These are phyloP conservation scores for Aspergillus piperis DNA, from an alignment of 2,329 filamentous ascomycete genomes.

Conservation along the genomic window DNA sequence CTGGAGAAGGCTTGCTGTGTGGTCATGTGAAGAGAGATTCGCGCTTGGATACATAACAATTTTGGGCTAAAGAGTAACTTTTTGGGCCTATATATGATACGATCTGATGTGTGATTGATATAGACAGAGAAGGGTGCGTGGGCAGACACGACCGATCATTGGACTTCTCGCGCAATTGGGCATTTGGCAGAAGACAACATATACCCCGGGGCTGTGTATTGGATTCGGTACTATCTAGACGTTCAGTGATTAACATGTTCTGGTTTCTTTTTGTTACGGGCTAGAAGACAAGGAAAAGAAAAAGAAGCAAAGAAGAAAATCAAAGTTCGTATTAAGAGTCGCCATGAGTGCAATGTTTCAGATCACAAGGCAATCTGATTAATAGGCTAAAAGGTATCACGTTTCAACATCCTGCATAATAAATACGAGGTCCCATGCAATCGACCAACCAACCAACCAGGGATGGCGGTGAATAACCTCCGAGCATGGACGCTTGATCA, in stretches of 20 bases:
- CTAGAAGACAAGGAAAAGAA: background rate
- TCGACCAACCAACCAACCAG: background rate
- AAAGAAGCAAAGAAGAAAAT: background rate
- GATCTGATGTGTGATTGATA: background rate
- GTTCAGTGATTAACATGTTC: conserved; percentile 1
- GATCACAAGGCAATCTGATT: background rate
- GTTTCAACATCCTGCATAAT: background rate
- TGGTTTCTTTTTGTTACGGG: background rate
- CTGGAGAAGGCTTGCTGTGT: conserved; percentile 70
- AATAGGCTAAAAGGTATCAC: background rate
- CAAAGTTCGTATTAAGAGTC: background rate
- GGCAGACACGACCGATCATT: background rate
- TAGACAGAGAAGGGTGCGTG: background rate
- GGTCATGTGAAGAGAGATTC: conserved; percentile 62
- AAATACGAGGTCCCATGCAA: background rate
- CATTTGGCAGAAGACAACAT: background rate
- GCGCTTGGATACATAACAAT: too few species aligned
- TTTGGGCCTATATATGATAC: background rate
- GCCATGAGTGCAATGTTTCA: background rate
- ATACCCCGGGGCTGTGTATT: background rate
- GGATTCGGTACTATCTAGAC: background rate
- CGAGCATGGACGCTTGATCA: background rate
- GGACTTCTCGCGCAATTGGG: background rate
- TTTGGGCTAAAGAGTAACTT: too few species aligned
- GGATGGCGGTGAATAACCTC: background rate